Evolutionary conservation across 1,284 basidiomycete genomes (phyloP).

Genomic region (Ceratobasidium sp.): DNA sequence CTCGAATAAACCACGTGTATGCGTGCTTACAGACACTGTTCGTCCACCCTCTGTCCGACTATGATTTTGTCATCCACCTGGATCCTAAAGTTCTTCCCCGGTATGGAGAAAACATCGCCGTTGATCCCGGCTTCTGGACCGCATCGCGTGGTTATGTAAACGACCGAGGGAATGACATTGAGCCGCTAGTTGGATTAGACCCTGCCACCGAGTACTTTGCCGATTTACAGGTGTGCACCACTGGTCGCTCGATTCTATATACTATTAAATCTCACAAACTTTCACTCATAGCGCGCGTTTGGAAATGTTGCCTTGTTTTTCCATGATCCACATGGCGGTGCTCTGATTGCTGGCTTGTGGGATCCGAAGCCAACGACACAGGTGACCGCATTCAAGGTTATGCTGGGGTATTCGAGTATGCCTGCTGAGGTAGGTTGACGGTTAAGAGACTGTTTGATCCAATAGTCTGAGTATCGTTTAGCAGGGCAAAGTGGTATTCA

Average conservation of each 20-base stretch:
- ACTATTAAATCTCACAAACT: slow-evolving; percentile 36
- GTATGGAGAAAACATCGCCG: slow-evolving; percentile 61
- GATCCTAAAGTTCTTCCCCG: slow-evolving; percentile 70
- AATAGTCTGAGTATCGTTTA: slow-evolving; percentile 44
- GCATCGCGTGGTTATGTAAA: slow-evolving; percentile 56
- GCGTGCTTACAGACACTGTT: slow-evolving; percentile 69
- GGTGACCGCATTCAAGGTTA: slow-evolving; percentile 73
- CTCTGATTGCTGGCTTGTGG: slow-evolving; percentile 84
- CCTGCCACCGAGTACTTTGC: slow-evolving; percentile 72
- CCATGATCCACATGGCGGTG: slow-evolving; percentile 83
- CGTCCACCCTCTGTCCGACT: slow-evolving; percentile 80
- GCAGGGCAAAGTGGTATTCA: slow-evolving; percentile 72
- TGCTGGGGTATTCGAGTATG: slow-evolving; percentile 77
- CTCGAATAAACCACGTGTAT: not conserved
- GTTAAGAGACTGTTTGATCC: not conserved
- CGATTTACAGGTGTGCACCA: slow-evolving; percentile 68
- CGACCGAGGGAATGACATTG: slow-evolving; percentile 47
- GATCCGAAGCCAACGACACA: slow-evolving; percentile 61
- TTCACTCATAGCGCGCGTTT: slow-evolving; percentile 65
- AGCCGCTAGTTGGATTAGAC: slow-evolving; percentile 76
- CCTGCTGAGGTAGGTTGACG: slow-evolving; percentile 53
- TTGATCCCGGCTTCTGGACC: slow-evolving; percentile 59
- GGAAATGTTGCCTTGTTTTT: slow-evolving; percentile 83
- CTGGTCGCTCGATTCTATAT: not conserved
- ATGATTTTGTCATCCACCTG: slow-evolving; percentile 85